Conservation (phyloP, 2,329 filamentous ascomycete genomes). For the Fusarium chaquense region DNA sequence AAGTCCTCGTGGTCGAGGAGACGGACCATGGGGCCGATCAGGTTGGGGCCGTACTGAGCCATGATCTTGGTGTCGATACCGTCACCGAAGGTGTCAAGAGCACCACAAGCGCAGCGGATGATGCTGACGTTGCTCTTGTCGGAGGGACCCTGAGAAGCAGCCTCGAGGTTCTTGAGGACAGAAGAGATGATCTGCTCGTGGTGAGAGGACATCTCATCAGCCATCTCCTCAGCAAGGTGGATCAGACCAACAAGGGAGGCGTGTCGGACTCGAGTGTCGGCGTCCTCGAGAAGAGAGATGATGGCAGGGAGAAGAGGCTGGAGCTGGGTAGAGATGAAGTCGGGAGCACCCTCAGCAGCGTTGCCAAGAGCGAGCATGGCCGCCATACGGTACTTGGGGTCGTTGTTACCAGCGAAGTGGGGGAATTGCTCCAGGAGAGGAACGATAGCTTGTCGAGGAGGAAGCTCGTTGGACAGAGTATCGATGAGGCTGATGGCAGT, state of each 20-base stretch:
- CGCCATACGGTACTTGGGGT: slow-evolving; percentile 86
- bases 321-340: slow-evolving; percentile 96
- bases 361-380: slow-evolving; percentile 93
- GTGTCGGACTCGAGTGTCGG: slow-evolving; percentile 85
- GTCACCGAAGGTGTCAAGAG: slow-evolving; percentile 90
- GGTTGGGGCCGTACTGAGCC: slow-evolving; percentile 81
- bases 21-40: slow-evolving; percentile 86
- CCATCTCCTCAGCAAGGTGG: slow-evolving; percentile 90
- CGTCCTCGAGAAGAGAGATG: slow-evolving; percentile 84
- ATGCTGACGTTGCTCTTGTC: slow-evolving; percentile 85
- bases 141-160: slow-evolving; percentile 75
- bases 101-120: slow-evolving; percentile 88
- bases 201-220: slow-evolving; percentile 87
- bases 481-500: slow-evolving; percentile 90
- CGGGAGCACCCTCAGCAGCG: slow-evolving; percentile 94
- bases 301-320: slow-evolving; percentile 87
- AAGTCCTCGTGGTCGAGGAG: slow-evolving; percentile 87
- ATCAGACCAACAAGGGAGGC: slow-evolving; percentile 89
- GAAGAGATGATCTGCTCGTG: slow-evolving; percentile 87
- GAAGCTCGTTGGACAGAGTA: slow-evolving; percentile 86
- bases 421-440: slow-evolving; percentile 89
- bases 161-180: slow-evolving; percentile 88
- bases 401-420: slow-evolving; percentile 78
- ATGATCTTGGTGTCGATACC: slow-evolving; percentile 84
- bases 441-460: slow-evolving; percentile 93